phyloP scores from a whole-genome alignment of 805 yeast species.

The Saccharomyces kudriavzevii region DNA sequence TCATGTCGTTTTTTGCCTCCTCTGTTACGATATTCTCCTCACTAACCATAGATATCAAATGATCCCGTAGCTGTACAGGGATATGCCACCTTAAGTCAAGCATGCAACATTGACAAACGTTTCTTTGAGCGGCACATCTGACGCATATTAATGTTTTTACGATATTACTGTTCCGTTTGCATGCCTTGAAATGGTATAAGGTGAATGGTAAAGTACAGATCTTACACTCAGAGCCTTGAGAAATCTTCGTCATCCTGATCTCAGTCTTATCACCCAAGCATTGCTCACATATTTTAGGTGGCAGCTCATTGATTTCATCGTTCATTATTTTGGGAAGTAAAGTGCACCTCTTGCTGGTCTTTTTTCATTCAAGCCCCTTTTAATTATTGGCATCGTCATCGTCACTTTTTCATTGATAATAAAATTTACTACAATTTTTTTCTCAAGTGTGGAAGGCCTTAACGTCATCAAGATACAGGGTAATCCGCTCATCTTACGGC shows the following conservation, averaged over 20 bases:
- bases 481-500: too few relatives aligned
- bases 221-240: constrained; percentile 72
- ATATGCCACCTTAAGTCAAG: constrained; percentile 73
- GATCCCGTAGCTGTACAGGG: constrained; percentile 71
- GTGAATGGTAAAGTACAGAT: constrained; percentile 81
- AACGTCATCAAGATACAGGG: neutral
- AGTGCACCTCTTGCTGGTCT: neutral
- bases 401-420: neutral
- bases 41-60: constrained; percentile 68
- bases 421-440: neutral
- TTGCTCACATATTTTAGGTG: constrained; percentile 60
- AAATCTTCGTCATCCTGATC: constrained; percentile 58
- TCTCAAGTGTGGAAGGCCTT: neutral
- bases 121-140: constrained; percentile 69
- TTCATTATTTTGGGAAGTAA: neutral
- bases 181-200: constrained; percentile 48
- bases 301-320: constrained; percentile 4
- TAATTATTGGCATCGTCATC: neutral
- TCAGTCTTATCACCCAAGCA: constrained; percentile 50
- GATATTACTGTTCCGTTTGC: constrained; percentile 33
- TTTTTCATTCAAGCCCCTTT: neutral
- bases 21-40: constrained; percentile 30
- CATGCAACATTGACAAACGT: constrained; percentile 86
- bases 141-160: constrained; percentile 65
- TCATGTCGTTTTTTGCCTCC: constrained; percentile 44